Percentiles rank a stretch among this genome's conserved stretches.
phyloP scores from a whole-genome alignment of 305 asterid species.

The Fraxinus dipetala region DNA sequence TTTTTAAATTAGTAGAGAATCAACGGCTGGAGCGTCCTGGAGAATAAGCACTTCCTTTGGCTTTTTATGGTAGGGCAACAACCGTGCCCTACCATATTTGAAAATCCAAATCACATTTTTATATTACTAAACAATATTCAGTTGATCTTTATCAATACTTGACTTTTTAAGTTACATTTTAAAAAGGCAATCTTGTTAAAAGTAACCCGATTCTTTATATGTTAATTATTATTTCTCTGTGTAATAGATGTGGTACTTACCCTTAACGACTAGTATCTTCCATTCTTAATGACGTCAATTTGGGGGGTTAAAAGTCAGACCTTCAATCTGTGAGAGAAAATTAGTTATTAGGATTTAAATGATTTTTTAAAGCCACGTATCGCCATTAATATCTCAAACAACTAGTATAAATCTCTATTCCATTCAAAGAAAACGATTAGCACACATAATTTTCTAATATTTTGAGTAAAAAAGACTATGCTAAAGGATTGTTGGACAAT shows the following conservation, averaged over 20 bases:
- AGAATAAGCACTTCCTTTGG: not conserved
- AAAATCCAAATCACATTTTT: not conserved
- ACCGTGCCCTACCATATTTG: not conserved
- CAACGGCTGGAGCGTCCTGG: not conserved
- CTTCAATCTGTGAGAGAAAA: not conserved
- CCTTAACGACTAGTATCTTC: not conserved
- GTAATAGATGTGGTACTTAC: not conserved
- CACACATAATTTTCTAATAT: not conserved
- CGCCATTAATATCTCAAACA: not conserved
- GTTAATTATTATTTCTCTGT: too few species aligned
- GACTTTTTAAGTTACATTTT: not conserved
- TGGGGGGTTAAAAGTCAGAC: not conserved
- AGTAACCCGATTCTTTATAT: not conserved
- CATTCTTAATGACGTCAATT: not conserved
- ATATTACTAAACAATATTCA: too few species aligned
- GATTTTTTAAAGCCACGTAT: not conserved
- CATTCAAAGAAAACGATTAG: not conserved
- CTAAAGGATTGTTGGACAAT: not conserved
- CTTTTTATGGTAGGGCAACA: not conserved
- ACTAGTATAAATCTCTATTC: not conserved
- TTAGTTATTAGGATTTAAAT: not conserved
- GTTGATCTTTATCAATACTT: too few species aligned
- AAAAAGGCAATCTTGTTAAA: not conserved
- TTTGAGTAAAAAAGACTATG: not conserved
- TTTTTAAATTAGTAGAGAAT: too few species aligned